Percentiles rank a stretch among this genome's conserved stretches.
Conservation (phyloP, 73 alveolate species). For the Tetrahymena borealis region DNA sequence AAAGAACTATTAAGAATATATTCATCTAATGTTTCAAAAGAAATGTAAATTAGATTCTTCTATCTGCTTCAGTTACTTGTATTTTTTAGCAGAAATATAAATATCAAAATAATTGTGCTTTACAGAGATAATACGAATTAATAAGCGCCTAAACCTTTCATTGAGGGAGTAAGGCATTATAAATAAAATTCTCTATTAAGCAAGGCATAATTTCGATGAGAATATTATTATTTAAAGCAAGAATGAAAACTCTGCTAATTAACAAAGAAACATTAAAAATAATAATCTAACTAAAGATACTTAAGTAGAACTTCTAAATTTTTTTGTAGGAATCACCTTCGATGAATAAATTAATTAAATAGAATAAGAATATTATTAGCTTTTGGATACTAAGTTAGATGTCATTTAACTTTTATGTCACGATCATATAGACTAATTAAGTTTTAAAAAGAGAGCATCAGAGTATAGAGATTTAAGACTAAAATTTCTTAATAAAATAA, state of each 20-base stretch:
- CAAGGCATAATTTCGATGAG: not conserved
- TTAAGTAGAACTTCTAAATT: not conserved
- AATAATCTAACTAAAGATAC: not conserved
- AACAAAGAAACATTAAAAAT: not conserved
- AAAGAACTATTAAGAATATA: not conserved
- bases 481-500: not conserved
- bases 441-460: not conserved
- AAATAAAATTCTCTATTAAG: not conserved
- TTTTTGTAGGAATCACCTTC: not conserved
- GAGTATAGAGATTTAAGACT: not conserved
- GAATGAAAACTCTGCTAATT: not conserved
- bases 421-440: not conserved
- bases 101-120: not conserved
- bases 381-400: not conserved
- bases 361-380: not conserved
- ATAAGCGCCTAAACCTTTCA: not conserved
- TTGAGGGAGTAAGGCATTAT: not conserved
- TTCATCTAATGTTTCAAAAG: not conserved
- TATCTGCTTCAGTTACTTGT: not conserved
- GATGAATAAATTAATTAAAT: not conserved
- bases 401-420: not conserved
- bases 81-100: not conserved
- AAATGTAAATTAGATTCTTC: not conserved
- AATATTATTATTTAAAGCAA: not conserved
- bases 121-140: not conserved